A percentile compares a stretch with the other conserved stretches of the same genome.
These are phyloP conservation scores for Monilinia fructicola DNA, from an alignment of 2,329 filamentous ascomycete genomes.

Conservation along the genomic window DNA sequence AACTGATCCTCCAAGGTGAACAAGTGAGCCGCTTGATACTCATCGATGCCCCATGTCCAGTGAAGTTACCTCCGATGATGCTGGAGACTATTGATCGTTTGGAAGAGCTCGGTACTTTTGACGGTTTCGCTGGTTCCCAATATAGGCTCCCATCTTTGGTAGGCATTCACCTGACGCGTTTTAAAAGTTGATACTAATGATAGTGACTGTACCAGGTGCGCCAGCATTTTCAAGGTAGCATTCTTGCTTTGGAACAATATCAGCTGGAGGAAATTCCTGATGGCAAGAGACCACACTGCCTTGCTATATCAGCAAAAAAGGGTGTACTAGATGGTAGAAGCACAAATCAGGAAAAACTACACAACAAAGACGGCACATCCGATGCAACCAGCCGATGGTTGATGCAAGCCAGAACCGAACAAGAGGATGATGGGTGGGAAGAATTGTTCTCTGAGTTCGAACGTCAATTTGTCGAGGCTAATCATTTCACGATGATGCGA, in stretches of 20 bases:
- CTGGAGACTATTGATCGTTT: background rate
- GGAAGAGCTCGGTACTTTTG: background rate
- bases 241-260: constrained; percentile 2
- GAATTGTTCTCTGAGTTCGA: background rate
- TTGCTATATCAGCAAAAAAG: constrained; percentile 1
- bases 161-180: background rate
- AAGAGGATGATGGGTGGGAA: constrained; percentile 1
- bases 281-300: constrained; percentile 4
- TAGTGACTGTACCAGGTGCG: background rate
- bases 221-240: constrained; percentile 1
- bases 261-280: background rate
- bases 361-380: background rate
- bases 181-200: background rate
- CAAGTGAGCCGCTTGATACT: constrained; percentile 26
- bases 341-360: no score
- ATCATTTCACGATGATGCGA: constrained; percentile 34
- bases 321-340: background rate
- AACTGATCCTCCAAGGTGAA: constrained; percentile 31
- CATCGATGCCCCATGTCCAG: constrained; percentile 34
- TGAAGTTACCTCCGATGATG: background rate
- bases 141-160: background rate
- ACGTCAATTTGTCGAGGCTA: constrained; percentile 22
- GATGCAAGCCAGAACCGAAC: background rate
- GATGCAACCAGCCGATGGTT: constrained; percentile 2
- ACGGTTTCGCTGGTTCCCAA: background rate